phyloP scores from a whole-genome alignment of 2,329 filamentous ascomycete genomes.

The Hymenoscyphus linearis region DNA sequence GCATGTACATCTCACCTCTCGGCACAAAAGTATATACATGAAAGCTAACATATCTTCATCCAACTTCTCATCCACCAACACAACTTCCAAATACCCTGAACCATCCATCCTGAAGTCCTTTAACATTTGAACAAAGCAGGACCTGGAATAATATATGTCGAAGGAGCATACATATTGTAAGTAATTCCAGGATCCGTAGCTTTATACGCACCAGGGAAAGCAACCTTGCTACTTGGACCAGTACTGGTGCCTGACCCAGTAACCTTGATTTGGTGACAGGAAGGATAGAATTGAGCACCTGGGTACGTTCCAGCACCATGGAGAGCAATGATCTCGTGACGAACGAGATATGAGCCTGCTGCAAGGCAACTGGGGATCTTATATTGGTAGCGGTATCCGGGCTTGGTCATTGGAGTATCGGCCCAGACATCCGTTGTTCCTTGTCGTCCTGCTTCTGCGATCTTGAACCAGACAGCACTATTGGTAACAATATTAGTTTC shows the following conservation, averaged over 20 bases:
- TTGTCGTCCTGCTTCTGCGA: constrained; percentile 10
- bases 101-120: neutral
- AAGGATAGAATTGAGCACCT: constrained; percentile 24
- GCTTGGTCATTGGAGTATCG: constrained; percentile 10
- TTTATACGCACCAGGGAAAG: constrained; percentile 33
- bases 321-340: constrained; percentile 31
- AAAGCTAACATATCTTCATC: neutral
- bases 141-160: constrained; percentile 42
- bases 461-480: constrained; percentile 20
- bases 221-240: constrained; percentile 28
- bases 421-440: constrained; percentile 15
- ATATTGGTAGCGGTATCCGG: constrained; percentile 33
- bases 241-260: constrained; percentile 36
- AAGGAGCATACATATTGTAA: constrained; percentile 28
- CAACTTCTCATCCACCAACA: neutral
- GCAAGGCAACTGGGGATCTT: constrained; percentile 45
- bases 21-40: neutral
- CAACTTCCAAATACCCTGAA: neutral
- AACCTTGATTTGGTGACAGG: constrained; percentile 38
- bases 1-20: neutral
- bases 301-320: constrained; percentile 9
- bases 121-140: constrained; percentile 45
- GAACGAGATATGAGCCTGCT: constrained; percentile 36
- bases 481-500: neutral
- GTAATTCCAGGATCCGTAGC: constrained; percentile 30